These are phyloP conservation scores for Venturia asperata DNA, from an alignment of 2,329 filamentous ascomycete species.

Conservation along the genomic window DNA sequence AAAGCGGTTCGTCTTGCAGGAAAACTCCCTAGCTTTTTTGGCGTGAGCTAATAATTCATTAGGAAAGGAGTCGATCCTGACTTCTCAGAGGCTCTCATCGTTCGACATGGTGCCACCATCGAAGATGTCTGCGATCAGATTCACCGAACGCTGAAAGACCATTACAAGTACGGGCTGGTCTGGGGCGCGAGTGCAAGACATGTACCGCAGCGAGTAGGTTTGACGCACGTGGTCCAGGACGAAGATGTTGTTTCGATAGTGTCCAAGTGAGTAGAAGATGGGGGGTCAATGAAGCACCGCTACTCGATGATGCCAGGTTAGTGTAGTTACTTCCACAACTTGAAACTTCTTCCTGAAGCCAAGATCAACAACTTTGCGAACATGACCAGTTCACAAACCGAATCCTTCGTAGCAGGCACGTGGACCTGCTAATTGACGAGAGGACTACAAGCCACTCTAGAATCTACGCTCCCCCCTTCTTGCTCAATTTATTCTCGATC, in stretches of 20 bases:
- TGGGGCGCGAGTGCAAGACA: constrained; percentile 97
- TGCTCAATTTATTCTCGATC: constrained; percentile 24
- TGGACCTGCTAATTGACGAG: background rate
- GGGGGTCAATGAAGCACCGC: background rate
- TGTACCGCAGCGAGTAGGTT: constrained; percentile 84
- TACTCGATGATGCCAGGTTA: background rate
- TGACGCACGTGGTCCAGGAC: constrained; percentile 69
- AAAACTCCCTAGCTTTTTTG: constrained; percentile 19
- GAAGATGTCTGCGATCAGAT: constrained; percentile 97
- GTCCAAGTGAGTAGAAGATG: constrained; percentile 32
- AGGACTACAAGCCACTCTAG: background rate
- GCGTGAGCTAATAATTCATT: constrained; percentile 22
- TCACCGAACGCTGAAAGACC: constrained; percentile 90
- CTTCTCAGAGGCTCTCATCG: constrained; percentile 87
- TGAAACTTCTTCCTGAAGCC: background rate
- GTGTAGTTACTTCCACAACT: background rate
- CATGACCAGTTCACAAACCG: background rate
- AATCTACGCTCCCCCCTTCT: background rate
- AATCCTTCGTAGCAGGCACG: background rate
- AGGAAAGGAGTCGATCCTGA: constrained; percentile 77
- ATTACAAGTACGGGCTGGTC: constrained; percentile 96
- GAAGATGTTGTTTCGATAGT: constrained; percentile 64
- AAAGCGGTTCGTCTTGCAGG: constrained; percentile 48
- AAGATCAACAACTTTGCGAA: background rate
- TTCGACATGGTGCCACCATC: constrained; percentile 77